phyloP scores from a whole-genome alignment of 2,329 filamentous ascomycete genomes.

The Venturia pyrina region DNA sequence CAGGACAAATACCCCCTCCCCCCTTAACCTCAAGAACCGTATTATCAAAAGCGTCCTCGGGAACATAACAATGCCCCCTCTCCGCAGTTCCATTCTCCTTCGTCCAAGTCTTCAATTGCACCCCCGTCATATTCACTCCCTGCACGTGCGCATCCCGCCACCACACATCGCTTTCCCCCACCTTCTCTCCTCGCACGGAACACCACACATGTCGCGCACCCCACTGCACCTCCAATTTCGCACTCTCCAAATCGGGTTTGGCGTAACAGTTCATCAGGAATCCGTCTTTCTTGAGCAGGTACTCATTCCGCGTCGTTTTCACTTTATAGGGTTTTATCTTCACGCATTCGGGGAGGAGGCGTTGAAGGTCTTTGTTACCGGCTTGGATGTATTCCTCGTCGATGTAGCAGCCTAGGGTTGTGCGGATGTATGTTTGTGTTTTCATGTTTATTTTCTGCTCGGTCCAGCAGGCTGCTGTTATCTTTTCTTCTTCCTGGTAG shows the following conservation, averaged over 20 bases:
- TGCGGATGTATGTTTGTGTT: neutral
- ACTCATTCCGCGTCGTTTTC: neutral
- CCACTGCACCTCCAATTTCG: conserved; percentile 5
- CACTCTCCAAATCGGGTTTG: neutral
- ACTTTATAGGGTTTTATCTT: neutral
- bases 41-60: conserved; percentile 7
- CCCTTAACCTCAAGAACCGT: neutral
- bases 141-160: conserved; percentile 6
- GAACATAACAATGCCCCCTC: conserved; percentile 7
- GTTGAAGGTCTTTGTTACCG: neutral
- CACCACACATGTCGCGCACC: conserved; percentile 6
- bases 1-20: neutral
- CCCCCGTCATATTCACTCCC: neutral
- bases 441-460: neutral
- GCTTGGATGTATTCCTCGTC: conserved; percentile 4
- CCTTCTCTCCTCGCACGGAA: neutral
- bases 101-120: neutral
- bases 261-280: conserved; percentile 3
- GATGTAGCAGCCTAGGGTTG: conserved; percentile 7
- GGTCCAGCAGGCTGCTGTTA: neutral
- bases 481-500: neutral
- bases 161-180: neutral
- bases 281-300: neutral
- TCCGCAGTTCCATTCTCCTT: neutral
- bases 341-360: neutral